Conservation (phyloP, 208 protist genomes). For the Tritrichomonas musculus region DNA sequence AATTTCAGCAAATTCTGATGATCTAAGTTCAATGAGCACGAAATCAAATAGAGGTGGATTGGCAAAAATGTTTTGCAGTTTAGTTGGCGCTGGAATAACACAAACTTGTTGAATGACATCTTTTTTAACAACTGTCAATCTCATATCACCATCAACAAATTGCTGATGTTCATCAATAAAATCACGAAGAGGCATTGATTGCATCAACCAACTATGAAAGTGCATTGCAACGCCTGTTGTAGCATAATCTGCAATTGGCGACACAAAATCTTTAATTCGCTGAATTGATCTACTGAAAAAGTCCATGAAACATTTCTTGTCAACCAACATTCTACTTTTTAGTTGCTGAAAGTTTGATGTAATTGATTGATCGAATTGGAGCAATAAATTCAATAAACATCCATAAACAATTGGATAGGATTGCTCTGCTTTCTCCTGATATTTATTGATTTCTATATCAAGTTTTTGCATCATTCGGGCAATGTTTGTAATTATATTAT, state of each 20-base stretch:
- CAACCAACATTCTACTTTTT: not conserved
- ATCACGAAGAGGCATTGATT: not conserved
- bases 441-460: not conserved
- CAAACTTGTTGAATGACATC: not conserved
- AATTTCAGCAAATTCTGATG: not conserved
- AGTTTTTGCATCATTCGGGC: not conserved
- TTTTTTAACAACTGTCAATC: not conserved
- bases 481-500: not conserved
- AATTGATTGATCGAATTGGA: not conserved
- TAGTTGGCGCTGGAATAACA: not conserved
- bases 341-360: too few species aligned
- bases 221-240: not conserved
- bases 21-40: not conserved
- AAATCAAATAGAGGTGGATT: not conserved
- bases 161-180: not conserved
- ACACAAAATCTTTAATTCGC: not conserved
- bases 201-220: constrained; percentile 28
- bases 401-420: not conserved
- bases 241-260: not conserved
- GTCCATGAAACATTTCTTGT: not conserved
- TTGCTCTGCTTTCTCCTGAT: not conserved
- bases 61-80: not conserved
- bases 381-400: not conserved
- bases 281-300: not conserved
- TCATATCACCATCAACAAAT: not conserved